phyloP scores from a whole-genome alignment of 192 early-diverging fungal genomes.

The Coemansia sp. region DNA sequence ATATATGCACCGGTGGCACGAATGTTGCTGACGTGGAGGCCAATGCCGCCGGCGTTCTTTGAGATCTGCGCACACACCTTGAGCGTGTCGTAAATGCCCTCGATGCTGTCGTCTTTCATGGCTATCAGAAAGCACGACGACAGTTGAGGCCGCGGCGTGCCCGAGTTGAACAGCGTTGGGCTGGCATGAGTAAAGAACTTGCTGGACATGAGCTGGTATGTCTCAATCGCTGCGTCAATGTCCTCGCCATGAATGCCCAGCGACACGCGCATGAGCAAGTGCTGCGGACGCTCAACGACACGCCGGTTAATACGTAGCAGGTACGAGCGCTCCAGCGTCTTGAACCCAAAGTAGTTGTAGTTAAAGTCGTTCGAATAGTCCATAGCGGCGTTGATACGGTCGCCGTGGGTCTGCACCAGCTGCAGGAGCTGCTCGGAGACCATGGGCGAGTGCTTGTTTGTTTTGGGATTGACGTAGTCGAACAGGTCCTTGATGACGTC shows the following conservation, averaged over 20 bases:
- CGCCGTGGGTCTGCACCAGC: constrained; percentile 69
- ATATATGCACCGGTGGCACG: constrained; percentile 94
- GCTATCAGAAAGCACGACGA: constrained; percentile 94
- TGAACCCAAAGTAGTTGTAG: constrained; percentile 99
- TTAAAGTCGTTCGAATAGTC: constrained; percentile 97
- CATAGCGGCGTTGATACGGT: constrained; percentile 88
- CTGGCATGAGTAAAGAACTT: constrained; percentile 96
- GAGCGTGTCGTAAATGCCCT: constrained; percentile 97
- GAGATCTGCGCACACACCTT: constrained; percentile 97
- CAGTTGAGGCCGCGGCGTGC: constrained; percentile 94
- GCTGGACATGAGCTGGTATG: constrained; percentile 89
- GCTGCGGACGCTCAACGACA: constrained; percentile 94
- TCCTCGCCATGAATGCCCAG: constrained; percentile 95
- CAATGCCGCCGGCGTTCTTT: constrained; percentile 97
- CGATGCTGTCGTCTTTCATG: constrained; percentile 96
- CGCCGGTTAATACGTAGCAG: constrained; percentile 83
- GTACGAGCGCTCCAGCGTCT: constrained; percentile 96
- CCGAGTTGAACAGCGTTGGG: constrained; percentile 98
- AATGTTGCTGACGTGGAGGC: constrained; percentile 96
- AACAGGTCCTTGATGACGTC: constrained; percentile 85
- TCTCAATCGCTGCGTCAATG: constrained; percentile 89
- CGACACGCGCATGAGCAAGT: constrained; percentile 97
- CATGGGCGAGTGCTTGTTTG: constrained; percentile 83
- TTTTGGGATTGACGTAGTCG: constrained; percentile 88
- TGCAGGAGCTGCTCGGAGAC: constrained; percentile 76